These are phyloP conservation scores for Crucibulum laeve DNA, from an alignment of 768 basidiomycete species.

Conservation along the genomic window DNA sequence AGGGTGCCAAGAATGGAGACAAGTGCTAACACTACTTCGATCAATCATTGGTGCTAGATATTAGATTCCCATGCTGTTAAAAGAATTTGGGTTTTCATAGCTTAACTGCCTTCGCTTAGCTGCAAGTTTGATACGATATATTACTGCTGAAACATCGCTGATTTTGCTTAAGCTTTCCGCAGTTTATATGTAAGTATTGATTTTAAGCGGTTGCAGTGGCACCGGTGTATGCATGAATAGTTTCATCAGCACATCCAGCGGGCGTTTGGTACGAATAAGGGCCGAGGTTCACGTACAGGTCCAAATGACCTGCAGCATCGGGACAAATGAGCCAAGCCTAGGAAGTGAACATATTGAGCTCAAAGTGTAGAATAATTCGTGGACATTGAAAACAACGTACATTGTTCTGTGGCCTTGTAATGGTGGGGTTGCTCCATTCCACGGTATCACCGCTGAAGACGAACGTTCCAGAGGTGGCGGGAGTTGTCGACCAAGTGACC, in stretches of 20 bases:
- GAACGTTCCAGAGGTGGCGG: slow-evolving; percentile 46
- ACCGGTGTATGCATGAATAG: slow-evolving; percentile 58
- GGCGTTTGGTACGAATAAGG: slow-evolving; percentile 52
- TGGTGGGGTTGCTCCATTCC: slow-evolving; percentile 48
- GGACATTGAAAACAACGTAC: slow-evolving; percentile 22
- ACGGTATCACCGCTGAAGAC: slow-evolving; percentile 55
- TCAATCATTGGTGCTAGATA: too few species aligned
- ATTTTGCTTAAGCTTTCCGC: neutral
- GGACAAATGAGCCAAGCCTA: slow-evolving; percentile 59
- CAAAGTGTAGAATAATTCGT: neutral
- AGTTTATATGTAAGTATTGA: slow-evolving; percentile 6
- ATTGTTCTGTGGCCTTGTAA: slow-evolving; percentile 47
- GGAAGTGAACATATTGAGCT: slow-evolving; percentile 1
- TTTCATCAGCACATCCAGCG: slow-evolving; percentile 55
- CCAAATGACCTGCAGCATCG: slow-evolving; percentile 35
- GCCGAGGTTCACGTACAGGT: slow-evolving; percentile 52
- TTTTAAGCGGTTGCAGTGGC: slow-evolving; percentile 34
- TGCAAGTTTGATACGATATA: too few species aligned
- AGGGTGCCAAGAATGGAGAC: too few species aligned
- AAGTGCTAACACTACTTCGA: too few species aligned
- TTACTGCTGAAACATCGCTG: too few species aligned
- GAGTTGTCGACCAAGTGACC: slow-evolving; percentile 43
- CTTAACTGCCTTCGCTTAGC: too few species aligned
- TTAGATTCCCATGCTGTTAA: too few species aligned
- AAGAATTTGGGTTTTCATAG: too few species aligned